Base-by-base conservation (phyloP, 2,329 filamentous ascomycete genomes). In the Fusarium albidum region DNA sequence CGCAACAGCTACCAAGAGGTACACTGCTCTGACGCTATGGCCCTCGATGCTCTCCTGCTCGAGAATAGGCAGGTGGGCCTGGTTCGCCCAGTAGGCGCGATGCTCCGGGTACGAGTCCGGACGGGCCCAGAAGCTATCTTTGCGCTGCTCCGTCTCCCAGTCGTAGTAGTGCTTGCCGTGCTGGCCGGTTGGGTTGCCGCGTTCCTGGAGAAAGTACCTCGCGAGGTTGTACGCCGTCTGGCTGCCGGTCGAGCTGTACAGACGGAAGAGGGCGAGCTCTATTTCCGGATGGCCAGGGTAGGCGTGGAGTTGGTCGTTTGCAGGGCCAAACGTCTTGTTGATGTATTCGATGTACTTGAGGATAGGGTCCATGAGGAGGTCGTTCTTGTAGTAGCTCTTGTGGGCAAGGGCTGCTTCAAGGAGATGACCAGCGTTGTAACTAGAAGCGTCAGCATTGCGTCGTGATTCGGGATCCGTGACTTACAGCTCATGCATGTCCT, bases 401-500 rank as follows among this genome's bases (percentile, higher is more conserved):
- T 87, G 83, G 0, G 83, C 82, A 3, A 87, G 68, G 2, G 83
- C 83, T 1, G 79, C 84, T 67, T 87, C 85, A 41, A 86, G 84
- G 11, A 87, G 68, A 66, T 88, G 84, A 1, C 85, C 84, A 9
- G 79, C 79, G 56, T 86, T 86, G 64, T 86, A 85, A 51, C 80
- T 59, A 31, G 6, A 1, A 11, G 11, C 6, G 2, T 48, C 25
- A 25, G 13, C 3, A 7, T 31, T 37, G 8, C 13, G 7, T 28
- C 29, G 38, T 29, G 6, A 9, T 6, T 18, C 14, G 13, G 31
- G 4, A 25, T 3, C 0, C 32, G 4, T 2, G 0, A 69, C 75
- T 69, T 71, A 83, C 74, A 88, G 68, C 67, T 87, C 84, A 69
- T 87, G 84, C 70, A 86, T 78, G 66, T 88, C 85, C 40, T 82